Conservation (phyloP, 164 flowering plant species). For the Piper longum region DNA sequence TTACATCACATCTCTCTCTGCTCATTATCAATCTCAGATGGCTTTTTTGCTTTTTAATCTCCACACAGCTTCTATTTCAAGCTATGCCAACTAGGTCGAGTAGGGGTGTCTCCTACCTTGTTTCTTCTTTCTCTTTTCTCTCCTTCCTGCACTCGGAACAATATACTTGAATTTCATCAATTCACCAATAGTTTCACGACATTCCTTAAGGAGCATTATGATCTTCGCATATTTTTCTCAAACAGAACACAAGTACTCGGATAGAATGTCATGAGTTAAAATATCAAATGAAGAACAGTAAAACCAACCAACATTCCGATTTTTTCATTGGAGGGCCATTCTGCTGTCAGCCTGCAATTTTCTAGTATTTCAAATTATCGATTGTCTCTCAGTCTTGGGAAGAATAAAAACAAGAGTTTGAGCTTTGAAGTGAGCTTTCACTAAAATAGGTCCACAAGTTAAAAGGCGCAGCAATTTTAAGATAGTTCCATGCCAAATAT, state of each 20-base stretch:
- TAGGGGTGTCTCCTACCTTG: constrained; percentile 7
- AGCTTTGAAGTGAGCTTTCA: not conserved
- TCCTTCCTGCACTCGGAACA: constrained; percentile 5
- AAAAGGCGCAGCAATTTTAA: not conserved
- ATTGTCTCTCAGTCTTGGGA: not conserved
- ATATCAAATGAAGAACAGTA: not conserved
- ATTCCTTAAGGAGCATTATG: not conserved
- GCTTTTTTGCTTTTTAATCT: not conserved
- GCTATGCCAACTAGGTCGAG: constrained; percentile 7
- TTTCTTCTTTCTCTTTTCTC: constrained; percentile 1
- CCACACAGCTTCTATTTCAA: constrained; percentile 9
- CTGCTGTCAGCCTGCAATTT: not conserved
- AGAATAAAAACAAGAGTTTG: not conserved
- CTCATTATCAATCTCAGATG: constrained; percentile 3
- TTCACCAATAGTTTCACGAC: not conserved
- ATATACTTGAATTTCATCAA: not conserved
- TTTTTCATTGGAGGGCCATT: not conserved
- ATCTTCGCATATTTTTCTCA: not conserved
- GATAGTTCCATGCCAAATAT: not conserved
- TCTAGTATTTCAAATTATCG: not conserved
- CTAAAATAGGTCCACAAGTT: not conserved
- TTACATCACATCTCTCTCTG: constrained; percentile 2
- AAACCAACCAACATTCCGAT: not conserved
- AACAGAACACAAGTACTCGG: not conserved
- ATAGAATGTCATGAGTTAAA: not conserved